Conservation (phyloP, 495 filamentous ascomycete genomes). For the Neurospora tetraspora region DNA sequence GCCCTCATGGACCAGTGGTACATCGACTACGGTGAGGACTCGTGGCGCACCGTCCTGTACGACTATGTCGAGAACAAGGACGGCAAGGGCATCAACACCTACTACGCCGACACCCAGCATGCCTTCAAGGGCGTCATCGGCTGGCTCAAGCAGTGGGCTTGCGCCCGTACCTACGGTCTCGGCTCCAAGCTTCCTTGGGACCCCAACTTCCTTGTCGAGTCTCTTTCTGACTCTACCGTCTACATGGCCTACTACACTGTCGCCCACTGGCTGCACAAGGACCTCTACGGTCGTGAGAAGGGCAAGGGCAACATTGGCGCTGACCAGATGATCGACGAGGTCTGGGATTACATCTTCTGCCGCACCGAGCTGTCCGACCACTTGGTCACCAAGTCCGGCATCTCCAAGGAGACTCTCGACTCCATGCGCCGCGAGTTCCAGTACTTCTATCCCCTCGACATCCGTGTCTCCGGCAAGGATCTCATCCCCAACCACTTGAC, state of each 20-base stretch:
- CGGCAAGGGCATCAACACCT: slow-evolving; percentile 63
- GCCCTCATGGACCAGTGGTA: slow-evolving; percentile 96
- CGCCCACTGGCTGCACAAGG: slow-evolving; percentile 71
- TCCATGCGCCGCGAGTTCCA: slow-evolving; percentile 82
- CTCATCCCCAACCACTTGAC: slow-evolving; percentile 84
- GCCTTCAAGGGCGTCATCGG: slow-evolving; percentile 72
- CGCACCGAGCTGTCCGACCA: slow-evolving; percentile 52
- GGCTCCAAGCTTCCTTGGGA: slow-evolving; percentile 97
- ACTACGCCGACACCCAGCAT: slow-evolving; percentile 67
- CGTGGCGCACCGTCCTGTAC: slow-evolving; percentile 62
- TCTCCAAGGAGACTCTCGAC: slow-evolving; percentile 59
- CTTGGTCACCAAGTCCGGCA: slow-evolving; percentile 47
- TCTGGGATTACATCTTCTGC: slow-evolving; percentile 90
- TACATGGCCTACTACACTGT: slow-evolving; percentile 98
- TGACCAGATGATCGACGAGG: slow-evolving; percentile 88
- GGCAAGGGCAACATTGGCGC: slow-evolving; percentile 57
- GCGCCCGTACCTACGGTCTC: slow-evolving; percentile 81
- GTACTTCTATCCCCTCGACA: slow-evolving; percentile 93
- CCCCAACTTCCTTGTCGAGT: slow-evolving; percentile 81
- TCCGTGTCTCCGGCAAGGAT: slow-evolving; percentile 78
- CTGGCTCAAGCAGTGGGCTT: slow-evolving; percentile 96
- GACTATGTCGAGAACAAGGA: slow-evolving; percentile 56
- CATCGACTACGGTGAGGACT: slow-evolving; percentile 84
- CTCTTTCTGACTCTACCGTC: slow-evolving; percentile 78
- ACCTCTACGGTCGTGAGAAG: slow-evolving; percentile 62